Percentiles rank a stretch among this genome's conserved stretches.
phyloP scores from a whole-genome alignment of 2,329 filamentous ascomycete species.

The Fusarium metavorans region DNA sequence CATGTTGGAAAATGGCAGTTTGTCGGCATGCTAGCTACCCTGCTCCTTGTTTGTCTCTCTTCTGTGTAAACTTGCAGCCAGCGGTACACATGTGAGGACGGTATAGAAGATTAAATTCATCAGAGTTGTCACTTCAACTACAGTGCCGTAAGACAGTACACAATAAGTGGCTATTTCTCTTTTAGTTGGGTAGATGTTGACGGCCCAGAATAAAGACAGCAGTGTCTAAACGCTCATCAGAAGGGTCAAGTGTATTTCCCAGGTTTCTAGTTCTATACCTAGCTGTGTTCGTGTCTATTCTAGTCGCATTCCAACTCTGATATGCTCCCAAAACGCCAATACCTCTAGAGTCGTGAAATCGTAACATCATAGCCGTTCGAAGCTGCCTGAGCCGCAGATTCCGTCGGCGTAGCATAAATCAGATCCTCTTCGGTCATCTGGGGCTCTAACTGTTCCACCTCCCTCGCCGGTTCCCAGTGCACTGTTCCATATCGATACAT shows the following conservation, averaged over 20 bases:
- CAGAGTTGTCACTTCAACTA: not conserved
- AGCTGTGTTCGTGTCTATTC: too few relatives aligned
- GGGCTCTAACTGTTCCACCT: slow-evolving; percentile 42
- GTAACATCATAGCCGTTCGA: not conserved
- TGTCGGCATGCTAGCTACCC: not conserved
- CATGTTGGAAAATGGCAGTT: not conserved
- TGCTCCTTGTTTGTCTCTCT: not conserved
- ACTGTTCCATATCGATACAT: slow-evolving; percentile 51
- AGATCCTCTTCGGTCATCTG: slow-evolving; percentile 35
- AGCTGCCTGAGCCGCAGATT: not conserved
- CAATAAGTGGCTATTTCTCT: not conserved
- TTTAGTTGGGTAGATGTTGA: not conserved
- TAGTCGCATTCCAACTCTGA: too few relatives aligned
- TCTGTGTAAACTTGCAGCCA: not conserved
- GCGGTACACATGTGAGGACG: not conserved
- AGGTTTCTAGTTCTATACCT: not conserved
- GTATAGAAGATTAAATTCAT: not conserved
- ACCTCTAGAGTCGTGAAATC: not conserved
- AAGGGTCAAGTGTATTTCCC: not conserved
- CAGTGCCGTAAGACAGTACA: not conserved
- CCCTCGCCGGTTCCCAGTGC: slow-evolving; percentile 47
- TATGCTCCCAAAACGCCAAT: not conserved
- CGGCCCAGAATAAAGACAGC: not conserved
- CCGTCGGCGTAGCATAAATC: slow-evolving; percentile 30
- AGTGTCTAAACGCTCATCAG: not conserved